Percentiles rank a stretch among this genome's conserved stretches.
phyloP scores from a whole-genome alignment of 345 rosid genomes.

The Corchorus capsularis region DNA sequence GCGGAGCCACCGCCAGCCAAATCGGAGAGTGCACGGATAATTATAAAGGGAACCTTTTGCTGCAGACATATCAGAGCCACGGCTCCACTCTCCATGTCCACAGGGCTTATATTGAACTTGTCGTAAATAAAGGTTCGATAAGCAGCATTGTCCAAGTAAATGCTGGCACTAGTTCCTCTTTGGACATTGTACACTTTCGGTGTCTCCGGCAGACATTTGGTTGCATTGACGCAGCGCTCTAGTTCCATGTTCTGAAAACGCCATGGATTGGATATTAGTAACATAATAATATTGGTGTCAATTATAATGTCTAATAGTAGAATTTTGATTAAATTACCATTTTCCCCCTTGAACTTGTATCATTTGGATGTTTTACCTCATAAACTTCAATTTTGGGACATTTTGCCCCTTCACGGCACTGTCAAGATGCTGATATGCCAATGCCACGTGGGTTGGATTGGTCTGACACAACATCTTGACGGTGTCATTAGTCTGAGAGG shows the following conservation, averaged over 20 bases:
- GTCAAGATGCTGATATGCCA: too few species aligned
- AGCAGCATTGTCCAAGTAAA: slow-evolving; percentile 24
- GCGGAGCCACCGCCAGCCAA: slow-evolving; percentile 28
- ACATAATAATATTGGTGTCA: too few species aligned
- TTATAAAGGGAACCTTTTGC: slow-evolving; percentile 25
- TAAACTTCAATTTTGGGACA: too few species aligned
- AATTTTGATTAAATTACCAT: too few species aligned
- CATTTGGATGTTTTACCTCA: too few species aligned
- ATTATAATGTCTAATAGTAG: too few species aligned
- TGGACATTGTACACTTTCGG: slow-evolving; percentile 16
- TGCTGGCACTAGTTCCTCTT: slow-evolving; percentile 19
- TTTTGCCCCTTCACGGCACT: too few species aligned
- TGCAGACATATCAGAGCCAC: slow-evolving; percentile 24
- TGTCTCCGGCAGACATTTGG: slow-evolving; percentile 10
- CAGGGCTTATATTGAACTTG: slow-evolving; percentile 21
- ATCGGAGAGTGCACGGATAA: slow-evolving; percentile 28
- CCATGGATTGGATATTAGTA: too few species aligned
- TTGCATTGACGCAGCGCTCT: slow-evolving; percentile 20
- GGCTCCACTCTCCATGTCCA: slow-evolving; percentile 29
- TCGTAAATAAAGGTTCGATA: slow-evolving; percentile 14
- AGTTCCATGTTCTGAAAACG: background rate
- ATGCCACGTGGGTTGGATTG: too few species aligned
- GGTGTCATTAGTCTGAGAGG: too few species aligned
- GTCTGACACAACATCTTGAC: too few species aligned
- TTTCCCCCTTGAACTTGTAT: too few species aligned